Conservation (phyloP, 2,329 filamentous ascomycete species). For the Pseudogymnoascus sp. region DNA sequence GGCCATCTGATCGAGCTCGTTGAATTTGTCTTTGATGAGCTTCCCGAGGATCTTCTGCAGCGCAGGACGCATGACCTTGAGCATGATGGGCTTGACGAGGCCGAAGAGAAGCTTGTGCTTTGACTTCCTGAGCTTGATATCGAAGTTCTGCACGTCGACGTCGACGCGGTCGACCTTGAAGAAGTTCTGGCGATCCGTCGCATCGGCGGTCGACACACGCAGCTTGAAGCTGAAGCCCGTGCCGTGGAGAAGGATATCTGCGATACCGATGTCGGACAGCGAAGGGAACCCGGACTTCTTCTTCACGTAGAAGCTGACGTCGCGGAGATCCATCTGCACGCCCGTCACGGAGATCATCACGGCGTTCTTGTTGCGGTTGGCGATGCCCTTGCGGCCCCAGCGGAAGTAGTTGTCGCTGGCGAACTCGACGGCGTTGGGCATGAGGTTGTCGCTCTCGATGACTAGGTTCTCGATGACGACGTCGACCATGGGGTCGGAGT, state of each 20-base stretch:
- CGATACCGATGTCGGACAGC: conserved; percentile 77
- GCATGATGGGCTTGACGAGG: conserved; percentile 76
- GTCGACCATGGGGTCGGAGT: conserved; percentile 74
- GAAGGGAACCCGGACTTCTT: conserved; percentile 89
- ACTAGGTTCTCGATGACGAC: conserved; percentile 90
- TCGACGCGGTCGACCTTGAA: conserved; percentile 90
- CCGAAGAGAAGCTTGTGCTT: conserved; percentile 87
- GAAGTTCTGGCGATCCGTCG: conserved; percentile 68
- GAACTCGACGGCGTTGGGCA: conserved; percentile 84
- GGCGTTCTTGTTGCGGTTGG: conserved; percentile 70
- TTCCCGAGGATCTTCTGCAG: conserved; percentile 85
- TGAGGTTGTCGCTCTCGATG: conserved; percentile 92
- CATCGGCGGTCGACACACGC: conserved; percentile 72
- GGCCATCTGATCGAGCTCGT: conserved; percentile 61
- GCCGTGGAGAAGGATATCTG: conserved; percentile 80
- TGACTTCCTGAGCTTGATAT: conserved; percentile 87
- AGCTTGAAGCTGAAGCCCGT: conserved; percentile 88
- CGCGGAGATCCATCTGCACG: conserved; percentile 82
- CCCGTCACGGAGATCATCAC: conserved; percentile 79
- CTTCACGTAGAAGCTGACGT: conserved; percentile 92
- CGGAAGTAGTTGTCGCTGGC: conserved; percentile 89
- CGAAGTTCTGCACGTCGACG: conserved; percentile 71
- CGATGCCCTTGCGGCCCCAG: conserved; percentile 82
- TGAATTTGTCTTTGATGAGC: conserved; percentile 75
- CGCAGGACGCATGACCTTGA: conserved; percentile 74